Conservation (phyloP, 495 filamentous ascomycete species). For the Daldinia bambusicola region DNA sequence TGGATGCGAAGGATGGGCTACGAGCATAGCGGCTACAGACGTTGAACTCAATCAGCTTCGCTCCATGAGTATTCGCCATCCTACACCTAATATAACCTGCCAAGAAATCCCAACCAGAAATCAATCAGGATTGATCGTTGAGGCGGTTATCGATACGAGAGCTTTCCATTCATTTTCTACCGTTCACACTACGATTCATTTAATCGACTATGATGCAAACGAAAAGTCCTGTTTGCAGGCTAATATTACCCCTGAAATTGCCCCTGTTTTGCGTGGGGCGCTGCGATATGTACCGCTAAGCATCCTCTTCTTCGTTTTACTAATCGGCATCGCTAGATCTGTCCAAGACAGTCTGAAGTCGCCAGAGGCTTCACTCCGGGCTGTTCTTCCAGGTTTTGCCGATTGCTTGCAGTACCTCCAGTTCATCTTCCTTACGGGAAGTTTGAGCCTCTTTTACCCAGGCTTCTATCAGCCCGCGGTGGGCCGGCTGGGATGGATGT, state of each 20-base stretch:
- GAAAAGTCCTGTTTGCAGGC: not conserved
- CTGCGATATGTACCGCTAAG: not conserved
- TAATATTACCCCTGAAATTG: not conserved
- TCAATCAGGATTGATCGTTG: not conserved
- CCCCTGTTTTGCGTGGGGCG: not conserved
- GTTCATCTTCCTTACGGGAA: constrained; percentile 77
- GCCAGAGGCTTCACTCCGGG: not conserved
- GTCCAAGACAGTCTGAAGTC: not conserved
- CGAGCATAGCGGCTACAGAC: not conserved
- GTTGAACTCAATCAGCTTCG: not conserved
- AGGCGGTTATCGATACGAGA: not conserved
- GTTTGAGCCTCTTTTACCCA: constrained; percentile 75
- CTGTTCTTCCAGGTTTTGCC: constrained; percentile 26
- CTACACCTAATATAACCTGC: not conserved
- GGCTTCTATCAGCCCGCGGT: constrained; percentile 64
- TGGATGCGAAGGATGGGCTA: not conserved
- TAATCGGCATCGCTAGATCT: not conserved
- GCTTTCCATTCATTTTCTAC: not conserved
- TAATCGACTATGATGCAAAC: not conserved
- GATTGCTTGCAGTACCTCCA: constrained; percentile 81
- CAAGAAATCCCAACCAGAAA: not conserved
- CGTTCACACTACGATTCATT: not conserved
- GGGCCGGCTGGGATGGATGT: not conserved
- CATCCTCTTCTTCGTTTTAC: not conserved
- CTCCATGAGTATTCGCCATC: not conserved